A percentile compares a stretch with the other conserved stretches of the same genome.
These are phyloP conservation scores for Akebia trifoliata DNA, from an alignment of 164 flowering plant species.

Conservation along the genomic window DNA sequence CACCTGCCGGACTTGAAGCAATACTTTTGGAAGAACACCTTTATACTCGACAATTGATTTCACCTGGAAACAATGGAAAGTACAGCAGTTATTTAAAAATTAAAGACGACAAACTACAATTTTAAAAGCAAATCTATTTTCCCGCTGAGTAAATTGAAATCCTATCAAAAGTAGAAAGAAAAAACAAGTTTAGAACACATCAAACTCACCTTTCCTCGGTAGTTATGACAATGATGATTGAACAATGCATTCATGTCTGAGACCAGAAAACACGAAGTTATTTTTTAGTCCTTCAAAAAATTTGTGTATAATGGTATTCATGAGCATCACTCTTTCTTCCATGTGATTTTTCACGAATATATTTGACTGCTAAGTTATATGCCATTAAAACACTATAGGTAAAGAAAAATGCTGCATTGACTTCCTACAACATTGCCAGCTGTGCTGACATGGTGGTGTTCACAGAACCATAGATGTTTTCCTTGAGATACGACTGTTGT, in stretches of 20 bases:
- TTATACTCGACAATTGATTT: slow-evolving; percentile 55
- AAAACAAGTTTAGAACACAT: not conserved
- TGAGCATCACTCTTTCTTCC: no score
- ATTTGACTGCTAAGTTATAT: no score
- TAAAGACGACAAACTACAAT: not conserved
- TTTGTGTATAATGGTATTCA: no score
- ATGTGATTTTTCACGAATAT: no score
- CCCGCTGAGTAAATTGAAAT: not conserved
- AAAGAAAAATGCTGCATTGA: no score
- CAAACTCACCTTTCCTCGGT: slow-evolving; percentile 71
- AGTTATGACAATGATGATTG: slow-evolving; percentile 61
- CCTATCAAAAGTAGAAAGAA: not conserved
- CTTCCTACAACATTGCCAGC: no score
- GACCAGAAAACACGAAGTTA: slow-evolving; percentile 8
- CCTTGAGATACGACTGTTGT: no score
- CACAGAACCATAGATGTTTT: no score
- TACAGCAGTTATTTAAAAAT: not conserved
- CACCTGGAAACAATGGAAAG: slow-evolving; percentile 37
- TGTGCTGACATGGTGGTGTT: no score
- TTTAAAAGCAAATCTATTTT: not conserved
- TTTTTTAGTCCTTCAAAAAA: no score
- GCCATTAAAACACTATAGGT: no score
- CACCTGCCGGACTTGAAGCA: slow-evolving; percentile 79
- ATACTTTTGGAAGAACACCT: slow-evolving; percentile 80
- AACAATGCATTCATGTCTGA: slow-evolving; percentile 80